These are phyloP conservation scores for Parascedosporium putredinis DNA, from an alignment of 2,329 filamentous ascomycete species.

Conservation along the genomic window DNA sequence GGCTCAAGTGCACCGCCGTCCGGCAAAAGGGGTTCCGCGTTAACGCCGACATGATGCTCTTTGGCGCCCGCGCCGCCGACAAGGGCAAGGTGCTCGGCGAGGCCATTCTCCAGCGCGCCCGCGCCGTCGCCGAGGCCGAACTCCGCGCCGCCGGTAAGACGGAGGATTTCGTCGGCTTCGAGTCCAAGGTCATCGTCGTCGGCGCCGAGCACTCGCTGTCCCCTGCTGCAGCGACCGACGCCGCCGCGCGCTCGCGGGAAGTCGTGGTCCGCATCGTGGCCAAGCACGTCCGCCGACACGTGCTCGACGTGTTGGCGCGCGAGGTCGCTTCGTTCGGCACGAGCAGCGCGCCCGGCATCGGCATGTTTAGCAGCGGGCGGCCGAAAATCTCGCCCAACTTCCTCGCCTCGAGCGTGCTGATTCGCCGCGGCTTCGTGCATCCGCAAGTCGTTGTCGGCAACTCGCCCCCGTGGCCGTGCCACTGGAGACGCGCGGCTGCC, in stretches of 20 bases:
- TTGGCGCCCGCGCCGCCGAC: slow-evolving; percentile 1
- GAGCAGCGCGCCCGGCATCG: slow-evolving; percentile 6
- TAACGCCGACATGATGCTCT: slow-evolving; percentile 3
- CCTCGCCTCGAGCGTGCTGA: not conserved
- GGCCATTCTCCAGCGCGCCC: slow-evolving; percentile 1
- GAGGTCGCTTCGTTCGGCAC: slow-evolving; percentile 6
- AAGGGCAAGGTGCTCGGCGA: slow-evolving; percentile 3
- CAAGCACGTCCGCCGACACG: not conserved
- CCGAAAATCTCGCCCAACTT: slow-evolving; percentile 7
- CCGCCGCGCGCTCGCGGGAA: slow-evolving; percentile 2
- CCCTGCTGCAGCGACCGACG: not conserved
- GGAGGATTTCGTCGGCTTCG: not conserved
- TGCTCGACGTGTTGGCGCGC: not conserved
- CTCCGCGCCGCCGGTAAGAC: not conserved
- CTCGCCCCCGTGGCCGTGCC: not conserved
- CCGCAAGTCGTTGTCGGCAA: not conserved
- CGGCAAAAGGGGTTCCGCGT: slow-evolving; percentile 4
- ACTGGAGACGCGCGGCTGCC: not conserved
- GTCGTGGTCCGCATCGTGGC: slow-evolving; percentile 3
- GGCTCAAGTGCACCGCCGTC: slow-evolving; percentile 7
- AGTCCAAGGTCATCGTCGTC: slow-evolving; percentile 8
- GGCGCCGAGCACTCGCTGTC: slow-evolving; percentile 6
- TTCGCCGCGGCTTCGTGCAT: slow-evolving; percentile 1
- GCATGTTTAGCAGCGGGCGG: slow-evolving; percentile 6
- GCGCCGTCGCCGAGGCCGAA: slow-evolving; percentile 1